Percentiles rank a stretch among this genome's conserved stretches.
phyloP scores from a whole-genome alignment of 148 eudicot species.

The Persicaria tinctoria region DNA sequence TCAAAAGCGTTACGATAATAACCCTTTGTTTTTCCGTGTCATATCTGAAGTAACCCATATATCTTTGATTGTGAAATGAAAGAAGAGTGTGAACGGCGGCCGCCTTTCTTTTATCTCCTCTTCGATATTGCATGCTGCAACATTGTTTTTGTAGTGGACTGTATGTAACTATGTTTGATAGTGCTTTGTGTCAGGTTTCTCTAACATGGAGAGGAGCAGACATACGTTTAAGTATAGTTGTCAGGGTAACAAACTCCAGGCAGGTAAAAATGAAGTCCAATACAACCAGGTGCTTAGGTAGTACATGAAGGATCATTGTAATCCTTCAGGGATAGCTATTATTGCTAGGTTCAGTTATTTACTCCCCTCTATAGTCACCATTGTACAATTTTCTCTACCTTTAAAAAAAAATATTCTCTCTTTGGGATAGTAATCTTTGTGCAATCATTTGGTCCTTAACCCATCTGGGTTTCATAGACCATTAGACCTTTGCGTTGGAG shows the following conservation, averaged over 20 bases:
- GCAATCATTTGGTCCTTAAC: too few relatives aligned
- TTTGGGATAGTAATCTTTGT: too few relatives aligned
- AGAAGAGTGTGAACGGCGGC: neutral
- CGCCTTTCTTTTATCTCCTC: neutral
- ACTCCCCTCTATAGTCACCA: neutral
- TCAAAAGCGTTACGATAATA: neutral
- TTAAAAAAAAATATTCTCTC: neutral
- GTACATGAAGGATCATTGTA: constrained; percentile 7
- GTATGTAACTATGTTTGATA: neutral
- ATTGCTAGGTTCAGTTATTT: neutral
- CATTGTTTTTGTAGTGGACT: neutral
- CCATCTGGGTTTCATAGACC: too few relatives aligned
- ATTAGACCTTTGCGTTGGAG: neutral
- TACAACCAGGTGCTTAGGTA: neutral
- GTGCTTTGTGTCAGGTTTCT: neutral
- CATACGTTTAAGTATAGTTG: neutral
- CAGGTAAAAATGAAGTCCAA: neutral
- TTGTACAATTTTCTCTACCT: neutral
- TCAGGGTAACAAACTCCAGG: neutral
- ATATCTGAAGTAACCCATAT: too few relatives aligned
- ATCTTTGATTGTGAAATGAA: neutral
- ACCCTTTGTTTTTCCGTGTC: neutral
- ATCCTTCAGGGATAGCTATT: neutral
- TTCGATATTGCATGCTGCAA: neutral
- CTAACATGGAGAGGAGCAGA: neutral